Conservation (phyloP, 306 rosid genomes). For the Cicer yamashitae region DNA sequence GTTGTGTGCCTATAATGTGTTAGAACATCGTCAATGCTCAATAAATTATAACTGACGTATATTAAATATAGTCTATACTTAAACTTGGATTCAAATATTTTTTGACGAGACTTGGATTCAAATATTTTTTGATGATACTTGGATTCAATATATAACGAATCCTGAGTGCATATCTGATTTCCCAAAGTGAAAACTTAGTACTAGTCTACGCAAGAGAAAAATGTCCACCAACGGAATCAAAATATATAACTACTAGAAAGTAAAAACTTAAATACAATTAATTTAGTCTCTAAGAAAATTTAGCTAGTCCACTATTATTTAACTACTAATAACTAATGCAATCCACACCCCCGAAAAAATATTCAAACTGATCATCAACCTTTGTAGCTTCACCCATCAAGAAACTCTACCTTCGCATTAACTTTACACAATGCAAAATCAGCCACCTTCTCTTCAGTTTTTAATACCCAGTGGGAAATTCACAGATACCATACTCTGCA, state of each 20-base stretch:
- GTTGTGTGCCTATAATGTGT: not conserved
- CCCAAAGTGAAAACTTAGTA: not conserved
- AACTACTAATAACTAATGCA: conserved; percentile 24
- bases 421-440: conserved; percentile 45
- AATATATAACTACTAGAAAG: not conserved
- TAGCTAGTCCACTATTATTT: conserved; percentile 34
- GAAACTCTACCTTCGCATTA: not conserved
- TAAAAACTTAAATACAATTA: conserved; percentile 37
- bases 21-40: too few relatives aligned
- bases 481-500: conserved; percentile 89
- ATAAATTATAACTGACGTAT: too few relatives aligned
- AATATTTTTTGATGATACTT: not conserved
- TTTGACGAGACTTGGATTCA: not conserved
- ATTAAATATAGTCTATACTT: not conserved
- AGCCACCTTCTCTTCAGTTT: conserved; percentile 44
- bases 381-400: not conserved
- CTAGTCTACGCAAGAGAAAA: not conserved
- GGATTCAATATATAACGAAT: not conserved
- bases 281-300: conserved; percentile 36
- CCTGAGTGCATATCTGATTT: not conserved
- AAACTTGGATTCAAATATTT: not conserved
- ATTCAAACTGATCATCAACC: conserved; percentile 26
- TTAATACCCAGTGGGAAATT: conserved; percentile 68
- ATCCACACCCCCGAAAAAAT: conserved; percentile 35
- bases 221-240: not conserved